Evolutionary conservation across 192 early-diverging fungal species (phyloP), one percentile per base, ranked within the genome.

Genomic region (Gamsiella multidivaricata): DNA sequence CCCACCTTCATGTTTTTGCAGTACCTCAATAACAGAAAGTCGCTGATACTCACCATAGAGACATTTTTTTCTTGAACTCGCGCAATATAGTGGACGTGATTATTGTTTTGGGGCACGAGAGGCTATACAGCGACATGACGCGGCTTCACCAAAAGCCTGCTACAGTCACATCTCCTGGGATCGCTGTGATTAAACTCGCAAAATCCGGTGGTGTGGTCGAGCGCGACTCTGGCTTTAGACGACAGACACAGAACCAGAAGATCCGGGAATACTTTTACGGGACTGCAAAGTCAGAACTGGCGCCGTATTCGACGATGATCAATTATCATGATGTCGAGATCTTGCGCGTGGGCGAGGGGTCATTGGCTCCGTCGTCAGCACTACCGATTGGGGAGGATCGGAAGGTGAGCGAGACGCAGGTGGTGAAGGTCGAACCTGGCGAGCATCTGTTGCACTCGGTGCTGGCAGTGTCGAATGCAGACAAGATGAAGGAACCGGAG

Each of bases 221-320:
- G 49, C 83, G 97, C n/a, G 94, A 96, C 80, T 79, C 89, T 10
- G 57, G 72, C 1, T 94, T 86, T 68, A 70, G 92, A 18, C 83
- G 88, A 26, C 91, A 94, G 37, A 53, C 84, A 5, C 92, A 95
- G 69, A 84, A 87, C 34, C 83, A 89, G 31, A 89, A 87, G 54
- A 94, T 99, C 9, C 87, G 88, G 9, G 94, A 95, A 64, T 99
- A 99, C 82, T 99, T 99, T 85, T 97, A 98, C 80, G 97, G 97
- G 0, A 93, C 93, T 0, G 36, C 82, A 0, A 89, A 91, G 49
- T 87, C 80, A 34, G 93, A 94, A 58, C 75, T 94, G 10, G 88
- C 88, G 11, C 96, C 97, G 17, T 98, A 94, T 69, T 92, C 91
- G 2, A 92, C 91, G 31, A 87, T 93, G 23, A 89, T 95, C 29